Evolutionary conservation across 202 grass and related monocot species (phyloP).

Genomic region (Eragrostis tef): DNA sequence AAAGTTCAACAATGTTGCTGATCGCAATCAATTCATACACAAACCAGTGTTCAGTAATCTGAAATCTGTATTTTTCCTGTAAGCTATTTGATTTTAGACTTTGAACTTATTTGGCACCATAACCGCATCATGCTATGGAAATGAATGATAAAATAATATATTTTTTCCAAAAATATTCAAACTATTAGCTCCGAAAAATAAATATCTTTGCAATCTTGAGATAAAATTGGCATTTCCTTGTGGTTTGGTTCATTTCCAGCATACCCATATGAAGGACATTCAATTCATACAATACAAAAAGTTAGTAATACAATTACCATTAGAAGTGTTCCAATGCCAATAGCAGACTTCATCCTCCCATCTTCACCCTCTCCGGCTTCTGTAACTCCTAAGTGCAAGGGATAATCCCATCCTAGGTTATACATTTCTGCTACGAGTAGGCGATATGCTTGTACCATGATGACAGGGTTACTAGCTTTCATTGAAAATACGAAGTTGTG

Average conservation of each 20-base stretch:
- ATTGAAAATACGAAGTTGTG: conserved; percentile 99
- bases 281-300: conserved; percentile 35
- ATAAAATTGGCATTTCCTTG: conserved; percentile 32
- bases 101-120: not conserved
- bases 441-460: conserved; percentile 99
- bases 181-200: conserved; percentile 6
- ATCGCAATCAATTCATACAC: not conserved
- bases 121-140: not conserved
- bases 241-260: conserved; percentile 22
- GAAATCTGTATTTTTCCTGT: not conserved
- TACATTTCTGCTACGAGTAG: conserved; percentile 97
- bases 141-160: conserved; percentile 16
- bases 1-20: not conserved
- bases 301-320: conserved; percentile 62
- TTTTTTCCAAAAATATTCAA: conserved; percentile 36
- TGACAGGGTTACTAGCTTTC: conserved; percentile 98
- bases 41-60: conserved; percentile 11
- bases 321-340: conserved; percentile 97
- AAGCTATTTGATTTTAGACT: conserved; percentile 6
- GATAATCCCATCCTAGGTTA: conserved; percentile 98
- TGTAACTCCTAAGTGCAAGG: conserved; percentile 94
- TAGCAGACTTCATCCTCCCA: conserved; percentile 99
- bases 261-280: conserved; percentile 11
- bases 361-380: conserved; percentile 99
- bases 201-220: conserved; percentile 15